Evolutionary conservation across 208 protist species (phyloP), one percentile per base, ranked within the genome.

Genomic region (Lotmaria passim): DNA sequence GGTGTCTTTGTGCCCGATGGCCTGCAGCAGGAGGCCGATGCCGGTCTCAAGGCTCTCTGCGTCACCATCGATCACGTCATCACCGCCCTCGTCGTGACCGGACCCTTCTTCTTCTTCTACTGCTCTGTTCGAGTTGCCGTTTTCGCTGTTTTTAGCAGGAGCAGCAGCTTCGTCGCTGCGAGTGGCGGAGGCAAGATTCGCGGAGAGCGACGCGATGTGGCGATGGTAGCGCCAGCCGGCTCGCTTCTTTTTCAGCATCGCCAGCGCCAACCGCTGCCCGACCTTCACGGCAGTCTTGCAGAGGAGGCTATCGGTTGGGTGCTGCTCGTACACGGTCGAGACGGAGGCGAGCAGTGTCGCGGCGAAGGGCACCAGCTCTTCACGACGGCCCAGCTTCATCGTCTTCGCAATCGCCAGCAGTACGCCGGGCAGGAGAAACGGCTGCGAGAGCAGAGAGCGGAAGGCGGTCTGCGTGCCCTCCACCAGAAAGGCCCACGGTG

Each of bases 141-240:
- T 53, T 17, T 26, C 33, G 30, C 21, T 33, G 23, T n/a, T n/a
- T n/a, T n/a, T n/a, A n/a, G n/a, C 14, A 7, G 26, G 3, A 31
- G 31, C 36, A 31, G 19, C 41, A 15, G 33, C 48, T 21, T 51
- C 48, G 11, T 2, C 26, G 52, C 59, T 15, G 58, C 31, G 12
- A n/a, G 33, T 53, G 38, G 39, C 69, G n/a, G 46, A 51, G 30
- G 46, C 65, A 72, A 31, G 98, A 62, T 96, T 96, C 28, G 61
- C 73, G 17, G 73, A 70, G 7, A 98, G 81, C 0, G 86, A 91
- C 26, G 82, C 76, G 19, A 91, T 83, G 58, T 89, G 69, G 17
- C 73, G 78, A 36, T 74, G 78, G 69, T 99, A 99, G 57, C 89
- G 83, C 98, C 98, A 99, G 24, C 89, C 56, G 0, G 95, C 95